Conservation (phyloP, 495 filamentous ascomycete genomes). For the Penicillium herquei region DNA sequence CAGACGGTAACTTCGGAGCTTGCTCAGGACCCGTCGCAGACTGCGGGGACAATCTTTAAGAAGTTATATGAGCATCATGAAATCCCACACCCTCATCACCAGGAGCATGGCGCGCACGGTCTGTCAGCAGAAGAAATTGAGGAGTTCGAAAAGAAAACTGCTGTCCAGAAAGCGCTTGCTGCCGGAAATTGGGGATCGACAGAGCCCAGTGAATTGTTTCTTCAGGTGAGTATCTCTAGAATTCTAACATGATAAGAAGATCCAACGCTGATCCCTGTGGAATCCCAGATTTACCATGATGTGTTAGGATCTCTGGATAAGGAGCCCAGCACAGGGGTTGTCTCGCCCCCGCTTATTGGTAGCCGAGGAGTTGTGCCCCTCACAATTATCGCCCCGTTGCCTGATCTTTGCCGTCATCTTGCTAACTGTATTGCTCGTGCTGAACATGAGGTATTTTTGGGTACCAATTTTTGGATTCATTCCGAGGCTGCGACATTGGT, state of each 20-base stretch:
- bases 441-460: conserved; percentile 68
- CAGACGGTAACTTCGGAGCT: conserved; percentile 6
- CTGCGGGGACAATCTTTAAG: background rate
- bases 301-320: conserved; percentile 59
- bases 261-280: background rate
- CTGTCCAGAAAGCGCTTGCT: conserved; percentile 46
- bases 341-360: conserved; percentile 70
- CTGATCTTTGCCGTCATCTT: conserved; percentile 71
- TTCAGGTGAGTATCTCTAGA: conserved; percentile 39
- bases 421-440: conserved; percentile 73
- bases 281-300: conserved; percentile 60
- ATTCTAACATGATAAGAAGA: too few species aligned
- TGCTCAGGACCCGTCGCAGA: conserved; percentile 1
- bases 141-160: conserved; percentile 33
- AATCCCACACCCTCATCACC: background rate
- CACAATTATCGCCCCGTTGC: conserved; percentile 65
- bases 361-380: conserved; percentile 63
- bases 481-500: conserved; percentile 65
- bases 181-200: conserved; percentile 69
- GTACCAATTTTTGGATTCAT: conserved; percentile 73
- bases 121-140: conserved; percentile 15
- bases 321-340: conserved; percentile 53
- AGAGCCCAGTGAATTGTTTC: conserved; percentile 64
- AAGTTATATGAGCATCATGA: conserved; percentile 1
- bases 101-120: background rate